A percentile compares a stretch with the other conserved stretches of the same genome.
phyloP scores from a whole-genome alignment of 2,329 filamentous ascomycete genomes.

The Hymenoscyphus occultus region DNA sequence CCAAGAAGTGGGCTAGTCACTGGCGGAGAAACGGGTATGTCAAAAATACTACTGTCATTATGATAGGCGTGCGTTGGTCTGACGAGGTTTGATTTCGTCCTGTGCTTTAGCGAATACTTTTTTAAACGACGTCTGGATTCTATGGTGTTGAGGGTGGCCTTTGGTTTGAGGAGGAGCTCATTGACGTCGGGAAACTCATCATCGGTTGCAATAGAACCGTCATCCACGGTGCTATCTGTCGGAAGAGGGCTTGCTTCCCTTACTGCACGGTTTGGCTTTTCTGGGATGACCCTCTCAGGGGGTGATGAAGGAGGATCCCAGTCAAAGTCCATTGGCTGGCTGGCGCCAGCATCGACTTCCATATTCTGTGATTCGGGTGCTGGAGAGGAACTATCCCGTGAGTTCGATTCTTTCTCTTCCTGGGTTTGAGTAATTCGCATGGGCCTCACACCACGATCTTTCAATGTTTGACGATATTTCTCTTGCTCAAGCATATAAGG shows the following conservation, averaged over 20 bases:
- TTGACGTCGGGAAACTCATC: constrained; percentile 35
- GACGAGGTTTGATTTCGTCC: constrained; percentile 20
- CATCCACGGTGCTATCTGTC: background rate
- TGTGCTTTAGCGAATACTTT: constrained; percentile 27
- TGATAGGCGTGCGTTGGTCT: constrained; percentile 14
- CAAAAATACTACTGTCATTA: constrained; percentile 32
- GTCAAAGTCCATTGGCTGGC: constrained; percentile 27
- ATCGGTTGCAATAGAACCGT: constrained; percentile 15
- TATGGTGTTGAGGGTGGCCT: background rate
- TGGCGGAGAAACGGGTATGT: constrained; percentile 42
- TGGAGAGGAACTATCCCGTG: constrained; percentile 14
- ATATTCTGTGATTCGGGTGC: constrained; percentile 27
- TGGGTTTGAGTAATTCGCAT: constrained; percentile 30
- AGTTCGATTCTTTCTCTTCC: constrained; percentile 18
- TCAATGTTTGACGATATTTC: constrained; percentile 33
- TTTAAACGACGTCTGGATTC: constrained; percentile 17
- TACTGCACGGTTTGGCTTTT: constrained; percentile 8
- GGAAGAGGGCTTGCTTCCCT: background rate
- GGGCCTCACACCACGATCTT: constrained; percentile 32
- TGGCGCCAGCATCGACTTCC: constrained; percentile 26
- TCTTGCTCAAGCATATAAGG: constrained; percentile 36
- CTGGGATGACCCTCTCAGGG: background rate
- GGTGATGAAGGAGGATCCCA: constrained; percentile 23
- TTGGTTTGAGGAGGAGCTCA: constrained; percentile 23
- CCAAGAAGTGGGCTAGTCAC: constrained; percentile 38